Percentiles rank a stretch among this genome's conserved stretches.
Evolutionary conservation across 768 basidiomycete genomes (phyloP).

Genomic region (Naganishia friedmannii): DNA sequence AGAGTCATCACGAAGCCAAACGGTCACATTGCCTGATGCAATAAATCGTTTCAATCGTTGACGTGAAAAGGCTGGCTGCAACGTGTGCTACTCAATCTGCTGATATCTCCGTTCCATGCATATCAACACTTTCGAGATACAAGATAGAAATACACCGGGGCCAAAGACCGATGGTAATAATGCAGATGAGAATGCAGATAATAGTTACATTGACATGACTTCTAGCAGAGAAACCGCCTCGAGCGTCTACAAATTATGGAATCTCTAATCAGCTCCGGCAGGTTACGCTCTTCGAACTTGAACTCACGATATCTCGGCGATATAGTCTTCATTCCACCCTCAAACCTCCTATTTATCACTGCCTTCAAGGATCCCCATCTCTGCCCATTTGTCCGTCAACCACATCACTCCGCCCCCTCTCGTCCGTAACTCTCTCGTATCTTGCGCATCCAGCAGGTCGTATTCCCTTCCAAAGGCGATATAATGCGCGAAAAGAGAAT

Average conservation of each 20-base stretch:
- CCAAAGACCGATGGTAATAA: not conserved
- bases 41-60: no score
- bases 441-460: constrained; percentile 81
- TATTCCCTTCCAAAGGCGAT: constrained; percentile 92
- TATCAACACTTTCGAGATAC: not conserved
- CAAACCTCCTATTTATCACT: not conserved
- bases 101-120: not conserved
- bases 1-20: no score
- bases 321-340: not conserved
- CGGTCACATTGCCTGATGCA: no score
- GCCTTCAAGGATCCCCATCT: constrained; percentile 76
- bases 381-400: constrained; percentile 85
- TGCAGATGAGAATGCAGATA: not conserved
- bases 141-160: not conserved
- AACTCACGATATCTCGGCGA: not conserved
- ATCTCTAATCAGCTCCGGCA: not conserved
- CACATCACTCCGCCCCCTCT: constrained; percentile 63
- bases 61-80: no score
- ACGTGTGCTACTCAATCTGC: not conserved
- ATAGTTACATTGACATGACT: not conserved
- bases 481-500: constrained; percentile 96
- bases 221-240: not conserved
- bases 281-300: not conserved
- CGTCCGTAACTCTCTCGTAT: constrained; percentile 61
- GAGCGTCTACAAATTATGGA: not conserved